Evolutionary conservation across 495 filamentous ascomycete species (phyloP).

Genomic region (Lasiosphaeria hispida): DNA sequence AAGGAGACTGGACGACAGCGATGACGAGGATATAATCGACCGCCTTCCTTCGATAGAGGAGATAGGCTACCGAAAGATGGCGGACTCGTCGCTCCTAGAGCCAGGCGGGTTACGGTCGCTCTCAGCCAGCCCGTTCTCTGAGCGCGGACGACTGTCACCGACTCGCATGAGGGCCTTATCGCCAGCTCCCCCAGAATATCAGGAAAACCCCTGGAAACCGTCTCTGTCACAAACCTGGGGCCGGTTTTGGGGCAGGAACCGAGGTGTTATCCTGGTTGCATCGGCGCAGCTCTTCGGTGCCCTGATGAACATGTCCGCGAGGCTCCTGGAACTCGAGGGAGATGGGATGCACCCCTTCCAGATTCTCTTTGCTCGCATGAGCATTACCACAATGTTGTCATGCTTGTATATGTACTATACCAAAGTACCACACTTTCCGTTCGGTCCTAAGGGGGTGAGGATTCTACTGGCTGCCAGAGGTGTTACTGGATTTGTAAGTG

Average conservation of each 20-base stretch:
- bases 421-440: slow-evolving; percentile 63
- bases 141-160: slow-evolving; percentile 12
- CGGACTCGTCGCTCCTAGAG: slow-evolving; percentile 20
- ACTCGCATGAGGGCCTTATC: slow-evolving; percentile 14
- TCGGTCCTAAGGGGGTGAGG: slow-evolving; percentile 66
- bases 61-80: slow-evolving; percentile 7
- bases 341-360: slow-evolving; percentile 82
- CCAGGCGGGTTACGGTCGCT: slow-evolving; percentile 32
- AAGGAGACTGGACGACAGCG: slow-evolving; percentile 22
- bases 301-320: slow-evolving; percentile 82
- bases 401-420: slow-evolving; percentile 73
- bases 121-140: slow-evolving; percentile 32
- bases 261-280: slow-evolving; percentile 70
- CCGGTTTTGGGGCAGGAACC: slow-evolving; percentile 54
- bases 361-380: slow-evolving; percentile 84
- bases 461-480: slow-evolving; percentile 67
- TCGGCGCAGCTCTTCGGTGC: slow-evolving; percentile 80
- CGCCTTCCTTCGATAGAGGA: slow-evolving; percentile 11
- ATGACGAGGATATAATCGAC: slow-evolving; percentile 32
- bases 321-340: slow-evolving; percentile 73
- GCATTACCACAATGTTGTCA: slow-evolving; percentile 66
- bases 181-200: background rate
- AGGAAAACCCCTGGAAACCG: background rate
- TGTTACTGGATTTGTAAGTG: slow-evolving; percentile 62
- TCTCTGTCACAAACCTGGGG: background rate